A percentile compares a stretch with the other conserved stretches of the same genome.
phyloP scores from a whole-genome alignment of 257 asterid genomes.

The Solanum clarkiae region DNA sequence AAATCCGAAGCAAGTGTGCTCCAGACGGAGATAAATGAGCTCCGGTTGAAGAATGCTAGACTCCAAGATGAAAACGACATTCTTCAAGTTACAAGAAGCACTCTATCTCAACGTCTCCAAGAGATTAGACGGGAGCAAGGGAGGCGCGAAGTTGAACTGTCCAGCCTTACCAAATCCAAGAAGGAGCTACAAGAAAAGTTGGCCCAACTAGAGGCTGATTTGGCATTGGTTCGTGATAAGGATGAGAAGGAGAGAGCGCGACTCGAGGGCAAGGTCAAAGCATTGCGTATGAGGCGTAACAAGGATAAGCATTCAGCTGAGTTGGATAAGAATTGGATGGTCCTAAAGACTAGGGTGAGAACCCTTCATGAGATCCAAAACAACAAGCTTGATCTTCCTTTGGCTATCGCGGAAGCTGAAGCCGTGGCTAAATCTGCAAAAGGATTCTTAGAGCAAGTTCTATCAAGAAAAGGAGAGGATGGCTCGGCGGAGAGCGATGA shows the following conservation, averaged over 20 bases:
- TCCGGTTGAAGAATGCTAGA: background rate
- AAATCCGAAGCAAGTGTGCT: too few relatives aligned
- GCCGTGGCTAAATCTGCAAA: background rate
- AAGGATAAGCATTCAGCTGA: background rate
- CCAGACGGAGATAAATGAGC: background rate
- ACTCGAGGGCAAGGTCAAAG: background rate
- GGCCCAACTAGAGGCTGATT: background rate
- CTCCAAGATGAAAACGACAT: background rate
- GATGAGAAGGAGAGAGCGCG: background rate
- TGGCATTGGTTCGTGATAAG: background rate
- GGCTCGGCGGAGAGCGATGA: background rate
- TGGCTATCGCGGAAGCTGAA: background rate
- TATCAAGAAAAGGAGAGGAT: background rate
- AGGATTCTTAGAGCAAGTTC: background rate
- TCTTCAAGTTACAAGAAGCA: background rate
- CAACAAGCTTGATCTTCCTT: background rate
- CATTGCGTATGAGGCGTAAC: background rate
- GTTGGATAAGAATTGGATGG: background rate
- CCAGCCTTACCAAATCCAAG: background rate
- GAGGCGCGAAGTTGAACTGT: background rate
- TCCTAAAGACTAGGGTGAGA: background rate
- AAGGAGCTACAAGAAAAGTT: background rate
- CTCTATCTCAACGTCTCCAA: background rate
- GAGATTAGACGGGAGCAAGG: background rate
- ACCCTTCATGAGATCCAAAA: background rate